Evolutionary conservation across 805 yeast species (phyloP).

Genomic region (Starmerella kuoi): DNA sequence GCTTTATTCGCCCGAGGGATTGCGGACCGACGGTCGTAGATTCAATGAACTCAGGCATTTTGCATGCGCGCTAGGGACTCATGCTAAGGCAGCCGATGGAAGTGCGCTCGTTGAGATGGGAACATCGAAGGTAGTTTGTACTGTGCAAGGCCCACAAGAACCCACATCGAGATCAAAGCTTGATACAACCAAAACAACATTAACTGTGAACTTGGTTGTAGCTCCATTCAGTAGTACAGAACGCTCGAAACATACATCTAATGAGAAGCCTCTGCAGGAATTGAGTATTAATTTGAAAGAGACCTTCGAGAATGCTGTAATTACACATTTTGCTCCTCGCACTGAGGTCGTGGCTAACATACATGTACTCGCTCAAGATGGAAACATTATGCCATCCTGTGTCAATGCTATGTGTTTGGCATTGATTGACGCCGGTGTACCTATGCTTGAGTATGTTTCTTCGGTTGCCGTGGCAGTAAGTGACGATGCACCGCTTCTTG

Average conservation of each 20-base stretch:
- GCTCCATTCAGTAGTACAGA: conserved; percentile 74
- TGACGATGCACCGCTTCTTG: conserved; percentile 69
- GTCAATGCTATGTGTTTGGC: conserved; percentile 82
- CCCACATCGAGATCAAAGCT: conserved; percentile 42
- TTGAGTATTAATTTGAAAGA: conserved; percentile 26
- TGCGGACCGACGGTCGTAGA: conserved; percentile 81
- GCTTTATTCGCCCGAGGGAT: conserved; percentile 88
- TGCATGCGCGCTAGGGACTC: conserved; percentile 72
- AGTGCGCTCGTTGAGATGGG: conserved; percentile 89
- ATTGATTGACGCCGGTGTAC: conserved; percentile 85
- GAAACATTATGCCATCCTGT: conserved; percentile 69
- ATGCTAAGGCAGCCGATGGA: conserved; percentile 73
- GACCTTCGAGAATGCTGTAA: conserved; percentile 43
- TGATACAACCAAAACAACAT: conserved; percentile 40
- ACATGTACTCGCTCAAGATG: conserved; percentile 79
- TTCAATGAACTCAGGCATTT: conserved; percentile 86
- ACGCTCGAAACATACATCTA: conserved; percentile 54
- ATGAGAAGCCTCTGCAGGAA: conserved; percentile 39
- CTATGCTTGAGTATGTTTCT: conserved; percentile 82
- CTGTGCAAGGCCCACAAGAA: conserved; percentile 83
- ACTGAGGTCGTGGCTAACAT: conserved; percentile 65
- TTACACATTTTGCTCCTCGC: conserved; percentile 65
- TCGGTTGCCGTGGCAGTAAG: conserved; percentile 69
- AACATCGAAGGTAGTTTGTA: conserved; percentile 72
- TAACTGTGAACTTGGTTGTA: conserved; percentile 54